phyloP scores from a whole-genome alignment of 23 red algal genomes.

The Gracilaria vermiculophylla region DNA sequence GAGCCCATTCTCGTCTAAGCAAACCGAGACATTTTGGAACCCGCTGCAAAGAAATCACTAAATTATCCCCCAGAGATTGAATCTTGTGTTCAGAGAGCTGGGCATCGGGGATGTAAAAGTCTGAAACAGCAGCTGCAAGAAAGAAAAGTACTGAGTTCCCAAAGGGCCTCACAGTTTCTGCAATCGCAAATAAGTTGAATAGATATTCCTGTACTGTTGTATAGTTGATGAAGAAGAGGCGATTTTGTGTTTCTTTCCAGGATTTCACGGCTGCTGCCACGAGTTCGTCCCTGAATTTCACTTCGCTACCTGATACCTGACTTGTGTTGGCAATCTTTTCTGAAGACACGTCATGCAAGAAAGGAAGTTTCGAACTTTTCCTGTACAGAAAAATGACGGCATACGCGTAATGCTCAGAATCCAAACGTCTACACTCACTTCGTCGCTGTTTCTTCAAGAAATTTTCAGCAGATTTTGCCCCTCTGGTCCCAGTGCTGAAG shows the following conservation, averaged over 20 bases:
- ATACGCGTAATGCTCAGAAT: not conserved
- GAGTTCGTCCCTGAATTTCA: not conserved
- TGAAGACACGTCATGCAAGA: not conserved
- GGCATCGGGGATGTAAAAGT: constrained; percentile 77
- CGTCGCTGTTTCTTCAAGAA: constrained; percentile 26
- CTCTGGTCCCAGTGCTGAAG: constrained; percentile 88
- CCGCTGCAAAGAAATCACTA: constrained; percentile 47
- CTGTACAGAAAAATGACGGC: constrained; percentile 79
- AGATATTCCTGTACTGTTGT: constrained; percentile 83
- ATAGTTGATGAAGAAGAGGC: constrained; percentile 61
- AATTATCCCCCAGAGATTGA: constrained; percentile 18
- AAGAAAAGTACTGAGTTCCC: constrained; percentile 61
- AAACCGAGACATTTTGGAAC: constrained; percentile 81
- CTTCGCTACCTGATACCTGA: not conserved
- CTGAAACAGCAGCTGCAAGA: constrained; percentile 91
- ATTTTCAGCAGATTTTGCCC: constrained; percentile 68
- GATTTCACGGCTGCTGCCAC: not conserved
- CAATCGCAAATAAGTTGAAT: constrained; percentile 45
- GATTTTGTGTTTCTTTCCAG: not conserved
- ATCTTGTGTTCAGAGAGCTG: constrained; percentile 79
- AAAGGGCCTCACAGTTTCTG: constrained; percentile 2
- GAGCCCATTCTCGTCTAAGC: constrained; percentile 70
- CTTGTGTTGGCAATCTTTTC: not conserved
- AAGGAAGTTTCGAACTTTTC: constrained; percentile 59
- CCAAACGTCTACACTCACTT: not conserved